These are phyloP conservation scores for Tetrahymena thermophila DNA, from an alignment of 73 alveolate genomes.

Conservation along the genomic window DNA sequence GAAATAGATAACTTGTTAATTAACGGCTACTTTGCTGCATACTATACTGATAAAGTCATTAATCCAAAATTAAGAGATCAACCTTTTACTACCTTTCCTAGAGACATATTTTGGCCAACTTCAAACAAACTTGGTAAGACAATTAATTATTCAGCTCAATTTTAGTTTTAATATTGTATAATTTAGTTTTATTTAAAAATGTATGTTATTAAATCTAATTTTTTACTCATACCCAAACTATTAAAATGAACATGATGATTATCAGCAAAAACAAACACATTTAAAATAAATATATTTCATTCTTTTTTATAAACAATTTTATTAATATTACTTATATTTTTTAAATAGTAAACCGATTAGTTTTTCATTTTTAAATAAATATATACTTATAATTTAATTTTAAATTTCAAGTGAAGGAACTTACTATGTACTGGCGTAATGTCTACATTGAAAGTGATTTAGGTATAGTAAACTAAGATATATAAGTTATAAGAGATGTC, in stretches of 20 bases:
- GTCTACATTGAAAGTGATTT: neutral
- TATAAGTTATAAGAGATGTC: neutral
- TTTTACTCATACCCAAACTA: no score
- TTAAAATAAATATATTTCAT: no score
- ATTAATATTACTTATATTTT: no score
- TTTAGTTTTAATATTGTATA: no score
- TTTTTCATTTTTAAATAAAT: neutral
- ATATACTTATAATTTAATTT: neutral
- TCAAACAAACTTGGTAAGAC: neutral
- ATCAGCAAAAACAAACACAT: no score
- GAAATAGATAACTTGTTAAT: neutral
- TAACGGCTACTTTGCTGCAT: neutral
- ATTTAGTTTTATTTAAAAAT: no score
- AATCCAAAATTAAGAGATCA: neutral
- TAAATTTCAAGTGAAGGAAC: neutral
- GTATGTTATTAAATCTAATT: no score
- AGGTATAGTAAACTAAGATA: neutral
- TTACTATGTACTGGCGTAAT: neutral
- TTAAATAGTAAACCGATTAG: no score
- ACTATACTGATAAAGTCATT: neutral
- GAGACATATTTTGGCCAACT: neutral
- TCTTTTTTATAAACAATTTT: no score
- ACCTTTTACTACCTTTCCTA: neutral
- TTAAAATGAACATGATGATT: no score
- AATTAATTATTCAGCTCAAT: no score